These are phyloP conservation scores for Ochetophila trinervis DNA, from an alignment of 306 rosid genomes.

Conservation along the genomic window DNA sequence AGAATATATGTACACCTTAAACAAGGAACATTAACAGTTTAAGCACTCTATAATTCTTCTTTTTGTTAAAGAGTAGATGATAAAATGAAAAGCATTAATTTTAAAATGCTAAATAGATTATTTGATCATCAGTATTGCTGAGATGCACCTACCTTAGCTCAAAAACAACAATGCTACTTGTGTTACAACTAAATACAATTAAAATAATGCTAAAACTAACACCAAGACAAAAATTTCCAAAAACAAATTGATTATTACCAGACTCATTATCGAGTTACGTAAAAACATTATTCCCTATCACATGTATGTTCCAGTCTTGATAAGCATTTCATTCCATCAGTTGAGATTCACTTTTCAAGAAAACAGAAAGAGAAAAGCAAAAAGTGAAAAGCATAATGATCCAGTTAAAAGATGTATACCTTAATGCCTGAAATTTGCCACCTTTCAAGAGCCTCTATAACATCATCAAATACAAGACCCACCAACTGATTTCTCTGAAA, in stretches of 20 bases:
- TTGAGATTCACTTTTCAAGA: neutral
- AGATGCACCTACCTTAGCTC: neutral
- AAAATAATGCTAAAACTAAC: no score
- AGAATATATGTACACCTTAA: slow-evolving; percentile 17
- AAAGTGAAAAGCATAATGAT: neutral
- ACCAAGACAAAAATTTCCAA: no score
- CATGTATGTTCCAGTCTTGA: no score
- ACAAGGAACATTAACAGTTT: neutral
- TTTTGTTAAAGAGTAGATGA: neutral
- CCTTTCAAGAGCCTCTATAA: slow-evolving; percentile 57
- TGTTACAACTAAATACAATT: no score
- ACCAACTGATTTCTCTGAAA: slow-evolving; percentile 49
- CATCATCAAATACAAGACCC: slow-evolving; percentile 62
- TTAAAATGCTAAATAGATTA: neutral
- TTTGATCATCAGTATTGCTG: neutral
- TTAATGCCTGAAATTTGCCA: slow-evolving; percentile 61
- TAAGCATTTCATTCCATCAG: no score
- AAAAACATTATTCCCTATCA: no score
- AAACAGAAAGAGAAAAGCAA: neutral
- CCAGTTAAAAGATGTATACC: slow-evolving; percentile 22
- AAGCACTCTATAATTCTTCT: neutral
- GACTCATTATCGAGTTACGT: no score
- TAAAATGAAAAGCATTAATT: neutral
- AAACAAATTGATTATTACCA: no score
- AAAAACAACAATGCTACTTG: no score